Evolutionary conservation across 495 filamentous ascomycete genomes (phyloP).

Genomic region (Aspergillus kassunensis): DNA sequence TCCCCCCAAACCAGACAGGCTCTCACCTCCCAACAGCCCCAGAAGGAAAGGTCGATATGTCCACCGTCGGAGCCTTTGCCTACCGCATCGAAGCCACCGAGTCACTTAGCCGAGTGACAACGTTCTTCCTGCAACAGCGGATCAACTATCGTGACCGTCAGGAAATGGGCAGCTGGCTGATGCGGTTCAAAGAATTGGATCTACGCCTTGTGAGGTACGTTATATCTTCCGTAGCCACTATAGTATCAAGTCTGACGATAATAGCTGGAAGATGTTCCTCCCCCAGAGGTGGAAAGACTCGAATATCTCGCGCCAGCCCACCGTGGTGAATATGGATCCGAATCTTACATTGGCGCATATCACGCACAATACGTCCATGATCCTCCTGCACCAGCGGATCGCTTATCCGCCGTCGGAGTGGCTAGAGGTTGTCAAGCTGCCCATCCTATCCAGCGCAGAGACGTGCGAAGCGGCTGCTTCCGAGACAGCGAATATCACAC

Average conservation of each 20-base stretch:
- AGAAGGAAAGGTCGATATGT: slow-evolving; percentile 21
- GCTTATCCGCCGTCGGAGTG: slow-evolving; percentile 3
- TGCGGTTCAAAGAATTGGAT: slow-evolving; percentile 44
- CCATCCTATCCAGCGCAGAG: slow-evolving; percentile 4
- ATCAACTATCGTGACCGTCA: slow-evolving; percentile 28
- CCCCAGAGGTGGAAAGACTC: slow-evolving; percentile 8
- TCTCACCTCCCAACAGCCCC: background rate
- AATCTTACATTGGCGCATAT: slow-evolving; percentile 9
- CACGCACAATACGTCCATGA: slow-evolving; percentile 11
- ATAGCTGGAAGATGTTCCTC: slow-evolving; percentile 10
- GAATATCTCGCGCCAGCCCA: background rate
- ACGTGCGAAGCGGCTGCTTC: slow-evolving; percentile 6
- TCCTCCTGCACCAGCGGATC: slow-evolving; percentile 8
- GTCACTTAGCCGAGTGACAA: slow-evolving; percentile 34
- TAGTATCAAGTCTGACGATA: too few species aligned
- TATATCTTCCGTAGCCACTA: background rate
- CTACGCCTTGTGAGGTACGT: slow-evolving; percentile 27
- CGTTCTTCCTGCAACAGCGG: slow-evolving; percentile 36
- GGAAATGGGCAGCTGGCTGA: slow-evolving; percentile 38
- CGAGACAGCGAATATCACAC: slow-evolving; percentile 3
- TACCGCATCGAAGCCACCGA: slow-evolving; percentile 44
- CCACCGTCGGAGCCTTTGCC: slow-evolving; percentile 38
- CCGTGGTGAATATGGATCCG: slow-evolving; percentile 1
- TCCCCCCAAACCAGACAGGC: slow-evolving; percentile 8
- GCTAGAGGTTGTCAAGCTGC: slow-evolving; percentile 6